Percentiles rank a stretch among this genome's conserved stretches.
phyloP scores from a whole-genome alignment of 2,329 filamentous ascomycete species.

The Colletotrichum melonis region DNA sequence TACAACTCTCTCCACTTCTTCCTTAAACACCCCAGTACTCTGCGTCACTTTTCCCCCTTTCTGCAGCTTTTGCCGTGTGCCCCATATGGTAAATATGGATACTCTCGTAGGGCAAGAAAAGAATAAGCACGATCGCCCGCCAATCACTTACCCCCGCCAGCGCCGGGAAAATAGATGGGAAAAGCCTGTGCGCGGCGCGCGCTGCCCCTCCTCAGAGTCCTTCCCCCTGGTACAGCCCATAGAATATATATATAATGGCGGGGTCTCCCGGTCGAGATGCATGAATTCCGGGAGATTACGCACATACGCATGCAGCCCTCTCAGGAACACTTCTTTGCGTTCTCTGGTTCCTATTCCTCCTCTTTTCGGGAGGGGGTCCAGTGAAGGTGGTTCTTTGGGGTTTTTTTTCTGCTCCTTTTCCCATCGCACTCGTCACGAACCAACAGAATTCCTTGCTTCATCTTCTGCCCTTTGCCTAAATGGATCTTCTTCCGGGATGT shows the following conservation, averaged over 20 bases:
- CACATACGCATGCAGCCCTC: conserved; percentile 17
- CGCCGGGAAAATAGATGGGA: background rate
- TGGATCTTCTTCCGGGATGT: conserved; percentile 16
- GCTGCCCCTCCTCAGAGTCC: background rate
- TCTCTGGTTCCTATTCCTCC: background rate
- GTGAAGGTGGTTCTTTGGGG: too few relatives aligned
- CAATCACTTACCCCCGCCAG: conserved; percentile 3
- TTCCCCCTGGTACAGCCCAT: too few relatives aligned
- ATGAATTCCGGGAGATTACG: conserved; percentile 34
- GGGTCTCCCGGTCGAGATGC: conserved; percentile 31
- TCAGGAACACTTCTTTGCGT: background rate
- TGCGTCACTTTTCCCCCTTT: background rate
- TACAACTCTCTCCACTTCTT: background rate
- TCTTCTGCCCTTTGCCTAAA: background rate
- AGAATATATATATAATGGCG: conserved; percentile 14
- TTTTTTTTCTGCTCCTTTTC: background rate
- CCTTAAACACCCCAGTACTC: background rate
- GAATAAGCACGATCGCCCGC: conserved; percentile 33
- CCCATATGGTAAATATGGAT: background rate
- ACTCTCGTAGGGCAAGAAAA: conserved; percentile 20
- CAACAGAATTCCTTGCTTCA: background rate
- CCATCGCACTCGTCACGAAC: background rate
- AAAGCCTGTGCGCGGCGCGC: background rate
- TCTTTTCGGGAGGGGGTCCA: background rate
- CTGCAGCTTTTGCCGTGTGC: too few relatives aligned